Evolutionary conservation across 148 eudicot species (phyloP).

Genomic region (Rhododendron mucronatum): DNA sequence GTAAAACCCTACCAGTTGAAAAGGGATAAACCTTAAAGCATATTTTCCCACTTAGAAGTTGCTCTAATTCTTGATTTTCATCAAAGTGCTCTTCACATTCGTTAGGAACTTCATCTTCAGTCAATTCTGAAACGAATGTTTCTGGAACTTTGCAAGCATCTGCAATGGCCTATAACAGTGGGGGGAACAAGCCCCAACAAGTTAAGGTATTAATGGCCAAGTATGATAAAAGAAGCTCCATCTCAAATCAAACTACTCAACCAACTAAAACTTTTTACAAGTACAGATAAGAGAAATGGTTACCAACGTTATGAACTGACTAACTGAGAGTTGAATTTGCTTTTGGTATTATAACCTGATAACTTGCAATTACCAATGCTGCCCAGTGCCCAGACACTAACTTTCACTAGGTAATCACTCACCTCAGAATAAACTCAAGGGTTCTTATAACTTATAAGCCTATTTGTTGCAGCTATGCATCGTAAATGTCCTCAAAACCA

Average conservation of each 20-base stretch:
- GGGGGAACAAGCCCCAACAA: slow-evolving; percentile 5
- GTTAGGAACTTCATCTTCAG: slow-evolving; percentile 48
- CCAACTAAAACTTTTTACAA: no score
- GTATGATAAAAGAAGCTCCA: background rate
- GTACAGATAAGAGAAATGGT: no score
- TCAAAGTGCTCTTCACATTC: slow-evolving; percentile 43
- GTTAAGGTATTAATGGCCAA: background rate
- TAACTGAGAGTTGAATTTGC: background rate
- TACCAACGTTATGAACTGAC: background rate
- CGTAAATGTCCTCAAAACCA: background rate
- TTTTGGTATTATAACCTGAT: no score
- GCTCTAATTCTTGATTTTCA: slow-evolving; percentile 83
- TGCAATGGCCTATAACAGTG: slow-evolving; percentile 55
- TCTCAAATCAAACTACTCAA: background rate
- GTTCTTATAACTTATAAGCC: background rate
- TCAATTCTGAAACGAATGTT: slow-evolving; percentile 33
- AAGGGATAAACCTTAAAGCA: slow-evolving; percentile 76
- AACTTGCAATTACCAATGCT: background rate
- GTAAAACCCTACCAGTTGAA: slow-evolving; percentile 55
- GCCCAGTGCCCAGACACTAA: background rate
- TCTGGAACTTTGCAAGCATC: slow-evolving; percentile 57
- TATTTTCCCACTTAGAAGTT: slow-evolving; percentile 69
- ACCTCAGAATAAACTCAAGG: background rate
- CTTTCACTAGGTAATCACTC: background rate
- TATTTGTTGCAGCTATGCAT: background rate